These are phyloP conservation scores for Stropharia rugosoannulata DNA, from an alignment of 768 basidiomycete genomes.

Conservation along the genomic window DNA sequence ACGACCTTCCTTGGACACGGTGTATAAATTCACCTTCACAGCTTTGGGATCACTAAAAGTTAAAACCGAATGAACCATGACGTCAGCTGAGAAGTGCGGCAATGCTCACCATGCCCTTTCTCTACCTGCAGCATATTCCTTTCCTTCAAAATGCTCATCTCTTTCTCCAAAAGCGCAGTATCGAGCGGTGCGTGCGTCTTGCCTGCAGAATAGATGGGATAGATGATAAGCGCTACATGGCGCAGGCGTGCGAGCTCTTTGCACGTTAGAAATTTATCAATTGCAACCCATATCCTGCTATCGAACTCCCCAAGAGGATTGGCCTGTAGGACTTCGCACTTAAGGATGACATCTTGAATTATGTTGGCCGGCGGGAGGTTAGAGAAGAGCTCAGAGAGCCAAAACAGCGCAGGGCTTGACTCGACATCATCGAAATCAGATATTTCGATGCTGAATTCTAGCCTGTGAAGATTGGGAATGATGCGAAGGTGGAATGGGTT, in stretches of 20 bases:
- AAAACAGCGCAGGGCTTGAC: slow-evolving; percentile 1
- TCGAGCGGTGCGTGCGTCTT: background rate
- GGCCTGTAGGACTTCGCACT: slow-evolving; percentile 3
- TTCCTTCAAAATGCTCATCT: background rate
- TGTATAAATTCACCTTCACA: background rate
- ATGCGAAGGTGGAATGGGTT: slow-evolving; percentile 2
- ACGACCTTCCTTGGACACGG: no score
- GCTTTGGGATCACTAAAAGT: background rate
- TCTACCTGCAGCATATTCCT: slow-evolving; percentile 5
- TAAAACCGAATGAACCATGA: no score
- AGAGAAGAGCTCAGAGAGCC: slow-evolving; percentile 3
- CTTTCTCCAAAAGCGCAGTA: background rate
- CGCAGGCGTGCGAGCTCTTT: slow-evolving; percentile 2
- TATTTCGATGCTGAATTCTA: slow-evolving; percentile 7
- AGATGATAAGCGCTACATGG: slow-evolving; percentile 1
- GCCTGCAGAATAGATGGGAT: slow-evolving; percentile 4
- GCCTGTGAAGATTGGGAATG: slow-evolving; percentile 4
- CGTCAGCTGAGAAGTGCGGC: background rate
- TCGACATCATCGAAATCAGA: slow-evolving; percentile 6
- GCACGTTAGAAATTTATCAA: slow-evolving; percentile 4
- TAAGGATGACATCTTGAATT: slow-evolving; percentile 4
- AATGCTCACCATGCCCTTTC: background rate
- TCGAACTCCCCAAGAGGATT: slow-evolving; percentile 6
- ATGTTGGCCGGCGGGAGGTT: slow-evolving; percentile 2
- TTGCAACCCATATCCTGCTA: slow-evolving; percentile 1